These are phyloP conservation scores for Haplosporangium sp. DNA, from an alignment of 371 early-diverging fungal genomes.

Conservation along the genomic window DNA sequence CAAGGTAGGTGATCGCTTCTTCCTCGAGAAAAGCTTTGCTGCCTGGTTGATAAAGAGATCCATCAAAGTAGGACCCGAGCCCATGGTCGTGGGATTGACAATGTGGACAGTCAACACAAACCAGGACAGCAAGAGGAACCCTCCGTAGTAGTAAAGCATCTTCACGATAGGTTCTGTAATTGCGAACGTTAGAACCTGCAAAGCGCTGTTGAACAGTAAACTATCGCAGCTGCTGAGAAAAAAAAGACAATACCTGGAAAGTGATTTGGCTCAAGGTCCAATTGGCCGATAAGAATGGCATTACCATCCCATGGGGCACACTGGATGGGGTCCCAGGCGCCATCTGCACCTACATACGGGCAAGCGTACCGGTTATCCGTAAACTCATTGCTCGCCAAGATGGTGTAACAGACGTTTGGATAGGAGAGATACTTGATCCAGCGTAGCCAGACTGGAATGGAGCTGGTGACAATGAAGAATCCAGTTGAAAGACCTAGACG, in stretches of 20 bases:
- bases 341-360: conserved; percentile 20
- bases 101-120: conserved; percentile 20
- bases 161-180: conserved; percentile 22
- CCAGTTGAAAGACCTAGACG: conserved; percentile 42
- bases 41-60: conserved; percentile 37
- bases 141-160: conserved; percentile 28
- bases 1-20: neutral
- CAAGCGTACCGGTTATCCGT: conserved; percentile 39
- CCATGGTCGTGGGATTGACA: conserved; percentile 52
- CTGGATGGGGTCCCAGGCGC: conserved; percentile 28
- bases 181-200: neutral
- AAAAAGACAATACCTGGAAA: conserved; percentile 25
- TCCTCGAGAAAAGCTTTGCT: conserved; percentile 11
- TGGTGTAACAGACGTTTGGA: conserved; percentile 25
- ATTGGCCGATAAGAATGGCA: conserved; percentile 18
- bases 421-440: conserved; percentile 48
- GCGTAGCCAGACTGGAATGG: conserved; percentile 47
- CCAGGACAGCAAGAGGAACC: conserved; percentile 42
- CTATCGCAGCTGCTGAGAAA: neutral
- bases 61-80: conserved; percentile 34
- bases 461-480: conserved; percentile 42
- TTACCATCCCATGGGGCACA: conserved; percentile 44
- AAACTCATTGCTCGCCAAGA: conserved; percentile 48
- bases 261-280: conserved; percentile 18
- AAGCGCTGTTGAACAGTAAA: neutral